A percentile compares a stretch with the other conserved stretches of the same genome.
Conservation (phyloP, 2,329 filamentous ascomycete genomes). For the Xylariaceae sp. region DNA sequence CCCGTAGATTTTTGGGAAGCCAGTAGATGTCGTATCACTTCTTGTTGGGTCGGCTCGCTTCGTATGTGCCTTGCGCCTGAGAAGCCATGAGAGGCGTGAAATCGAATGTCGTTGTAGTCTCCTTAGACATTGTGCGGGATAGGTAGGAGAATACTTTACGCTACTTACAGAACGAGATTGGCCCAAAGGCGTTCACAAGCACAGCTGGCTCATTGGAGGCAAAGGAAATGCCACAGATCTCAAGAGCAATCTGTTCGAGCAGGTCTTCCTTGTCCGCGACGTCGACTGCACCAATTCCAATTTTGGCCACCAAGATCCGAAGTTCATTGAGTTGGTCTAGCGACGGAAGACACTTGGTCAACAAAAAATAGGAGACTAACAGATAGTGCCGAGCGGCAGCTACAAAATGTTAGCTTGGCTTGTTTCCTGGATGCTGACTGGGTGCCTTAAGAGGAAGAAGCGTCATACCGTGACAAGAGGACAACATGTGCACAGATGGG, state of each 20-base stretch:
- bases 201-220: slow-evolving; percentile 50
- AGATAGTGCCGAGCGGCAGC: slow-evolving; percentile 52
- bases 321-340: slow-evolving; percentile 26
- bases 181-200: slow-evolving; percentile 55
- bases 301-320: slow-evolving; percentile 1
- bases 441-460: neutral
- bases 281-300: neutral
- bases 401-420: slow-evolving; percentile 29
- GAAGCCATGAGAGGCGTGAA: no score
- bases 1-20: slow-evolving; percentile 45
- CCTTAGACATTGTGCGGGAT: neutral
- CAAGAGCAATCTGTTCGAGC: slow-evolving; percentile 43
- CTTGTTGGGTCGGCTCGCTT: slow-evolving; percentile 36
- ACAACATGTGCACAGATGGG: slow-evolving; percentile 48
- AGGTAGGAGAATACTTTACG: neutral
- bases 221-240: slow-evolving; percentile 53
- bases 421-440: neutral
- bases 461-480: slow-evolving; percentile 50
- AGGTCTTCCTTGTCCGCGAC: slow-evolving; percentile 31
- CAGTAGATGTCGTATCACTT: slow-evolving; percentile 41
- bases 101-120: slow-evolving; percentile 7
- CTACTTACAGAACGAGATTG: slow-evolving; percentile 52
- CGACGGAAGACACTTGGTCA: slow-evolving; percentile 49
- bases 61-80: slow-evolving; percentile 43
- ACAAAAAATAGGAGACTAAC: slow-evolving; percentile 46